A percentile compares a stretch with the other conserved stretches of the same genome.
These are phyloP conservation scores for Avicennia marina DNA, from an alignment of 257 asterid genomes.

Conservation along the genomic window DNA sequence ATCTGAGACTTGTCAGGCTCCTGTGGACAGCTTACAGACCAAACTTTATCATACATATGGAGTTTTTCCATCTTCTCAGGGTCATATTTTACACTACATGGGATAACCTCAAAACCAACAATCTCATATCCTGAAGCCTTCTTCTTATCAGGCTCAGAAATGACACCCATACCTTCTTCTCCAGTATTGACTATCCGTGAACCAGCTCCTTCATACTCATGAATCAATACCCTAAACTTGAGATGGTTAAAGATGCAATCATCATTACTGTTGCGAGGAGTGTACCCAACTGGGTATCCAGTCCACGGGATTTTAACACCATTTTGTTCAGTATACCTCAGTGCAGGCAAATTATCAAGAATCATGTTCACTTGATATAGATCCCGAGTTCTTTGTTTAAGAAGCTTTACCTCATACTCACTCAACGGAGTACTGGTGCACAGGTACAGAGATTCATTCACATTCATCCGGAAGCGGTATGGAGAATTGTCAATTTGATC, in stretches of 20 bases:
- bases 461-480: conserved; percentile 64
- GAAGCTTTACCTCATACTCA: conserved; percentile 66
- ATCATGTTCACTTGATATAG: conserved; percentile 76
- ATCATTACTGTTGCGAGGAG: conserved; percentile 56
- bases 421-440: conserved; percentile 62
- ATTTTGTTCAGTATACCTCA: conserved; percentile 63
- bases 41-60: conserved; percentile 44
- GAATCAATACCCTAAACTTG: conserved; percentile 66
- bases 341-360: conserved; percentile 72
- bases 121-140: conserved; percentile 68
- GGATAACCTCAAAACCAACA: conserved; percentile 78
- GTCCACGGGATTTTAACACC: conserved; percentile 74
- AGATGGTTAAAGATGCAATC: conserved; percentile 76
- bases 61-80: conserved; percentile 63
- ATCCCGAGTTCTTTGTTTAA: conserved; percentile 77
- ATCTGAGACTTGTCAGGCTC: conserved; percentile 60
- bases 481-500: conserved; percentile 82
- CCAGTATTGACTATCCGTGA: conserved; percentile 68
- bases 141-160: conserved; percentile 63
- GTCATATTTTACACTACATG: conserved; percentile 72
- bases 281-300: conserved; percentile 72
- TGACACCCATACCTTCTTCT: conserved; percentile 69
- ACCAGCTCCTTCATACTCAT: conserved; percentile 75
- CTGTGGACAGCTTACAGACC: conserved; percentile 51
- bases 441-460: conserved; percentile 60